Evolutionary conservation across 805 yeast species (phyloP), one percentile per base, ranked within the genome.

Genomic region (Zygosaccharomyces siamensis): DNA sequence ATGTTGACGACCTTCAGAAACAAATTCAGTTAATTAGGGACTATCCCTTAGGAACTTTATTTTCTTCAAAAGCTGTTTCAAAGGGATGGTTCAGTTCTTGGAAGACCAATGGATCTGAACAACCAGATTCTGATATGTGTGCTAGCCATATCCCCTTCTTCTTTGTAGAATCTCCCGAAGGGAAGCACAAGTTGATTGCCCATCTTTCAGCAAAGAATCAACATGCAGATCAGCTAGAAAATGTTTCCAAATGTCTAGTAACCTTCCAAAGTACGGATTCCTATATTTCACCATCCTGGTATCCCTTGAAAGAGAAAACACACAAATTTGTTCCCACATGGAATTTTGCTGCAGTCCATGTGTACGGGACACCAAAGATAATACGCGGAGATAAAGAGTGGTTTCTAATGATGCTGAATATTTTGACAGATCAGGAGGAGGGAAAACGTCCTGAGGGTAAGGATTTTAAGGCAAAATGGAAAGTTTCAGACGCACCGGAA

Each of bases 311-410:
- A 65, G 65, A 72, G 41, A 71, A 71, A 42, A 77, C 83, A 28
- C 83, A 79, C 52, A 81, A 80, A 58, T 73, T 72, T 37, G 87
- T 81, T n/a, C 86, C 87, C 14, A 82, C 87, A 1, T 83, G 54
- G 54, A 44, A 43, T 26, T 50, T 40, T 45, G 54, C 54, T 4
- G 37, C 37, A 14, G 37, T 33, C 20, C 37, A 33, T 14, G 37
- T 33, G 12, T 33, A 33, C 5, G 37, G 37, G 16, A 33, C 7
- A 21, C 36, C 83, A 7, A 67, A 51, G 23, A 51, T 75, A 23
- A 59, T 78, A 12, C 61, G 71, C 18, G 79, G 76, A 45, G 76
- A 74, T 44, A 58, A 62, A 21, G 75, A 69, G 14, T 78, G 75
- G 68, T 70, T 81, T 7, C 55, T 74, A 36, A 49, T 62, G 0